A percentile compares a stretch with the other conserved stretches of the same genome.
Evolutionary conservation across 2,329 filamentous ascomycete genomes (phyloP).

Genomic region (Pyrenochaeta sp.): DNA sequence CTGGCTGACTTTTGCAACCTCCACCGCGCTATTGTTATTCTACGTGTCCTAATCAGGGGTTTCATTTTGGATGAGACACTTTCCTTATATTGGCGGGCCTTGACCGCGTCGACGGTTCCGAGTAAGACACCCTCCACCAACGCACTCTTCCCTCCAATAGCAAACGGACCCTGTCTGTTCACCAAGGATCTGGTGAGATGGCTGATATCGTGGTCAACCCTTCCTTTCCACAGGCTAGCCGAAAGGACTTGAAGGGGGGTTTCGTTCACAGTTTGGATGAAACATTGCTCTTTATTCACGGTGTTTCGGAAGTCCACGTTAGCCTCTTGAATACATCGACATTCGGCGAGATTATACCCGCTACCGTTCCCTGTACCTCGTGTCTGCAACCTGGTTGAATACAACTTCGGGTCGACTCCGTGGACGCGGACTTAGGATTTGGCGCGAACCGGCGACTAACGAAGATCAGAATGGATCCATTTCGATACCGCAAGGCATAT

Average conservation of each 20-base stretch:
- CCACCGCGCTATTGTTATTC: conserved; percentile 20
- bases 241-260: conserved; percentile 14
- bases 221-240: conserved; percentile 15
- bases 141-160: conserved; percentile 15
- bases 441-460: conserved; percentile 21
- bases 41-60: conserved; percentile 4
- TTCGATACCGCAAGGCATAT: conserved; percentile 48
- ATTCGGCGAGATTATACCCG: conserved; percentile 3
- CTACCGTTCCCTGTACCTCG: conserved; percentile 2
- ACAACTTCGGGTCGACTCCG: background rate
- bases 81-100: conserved; percentile 18
- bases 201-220: conserved; percentile 18
- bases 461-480: conserved; percentile 45
- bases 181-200: conserved; percentile 27
- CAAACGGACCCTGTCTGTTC: conserved; percentile 20
- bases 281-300: background rate
- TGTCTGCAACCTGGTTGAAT: conserved; percentile 8
- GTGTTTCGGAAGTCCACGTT: conserved; percentile 12
- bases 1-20: conserved; percentile 17
- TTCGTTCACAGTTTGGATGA: conserved; percentile 5
- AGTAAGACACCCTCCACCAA: conserved; percentile 35
- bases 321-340: conserved; percentile 16
- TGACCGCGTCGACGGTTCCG: conserved; percentile 30
- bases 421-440: conserved; percentile 1
- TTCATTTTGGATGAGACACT: conserved; percentile 24